Evolutionary conservation across 78 protist genomes (phyloP), one percentile per base, ranked within the genome.

Genomic region (Dictyostelium purpureum): DNA sequence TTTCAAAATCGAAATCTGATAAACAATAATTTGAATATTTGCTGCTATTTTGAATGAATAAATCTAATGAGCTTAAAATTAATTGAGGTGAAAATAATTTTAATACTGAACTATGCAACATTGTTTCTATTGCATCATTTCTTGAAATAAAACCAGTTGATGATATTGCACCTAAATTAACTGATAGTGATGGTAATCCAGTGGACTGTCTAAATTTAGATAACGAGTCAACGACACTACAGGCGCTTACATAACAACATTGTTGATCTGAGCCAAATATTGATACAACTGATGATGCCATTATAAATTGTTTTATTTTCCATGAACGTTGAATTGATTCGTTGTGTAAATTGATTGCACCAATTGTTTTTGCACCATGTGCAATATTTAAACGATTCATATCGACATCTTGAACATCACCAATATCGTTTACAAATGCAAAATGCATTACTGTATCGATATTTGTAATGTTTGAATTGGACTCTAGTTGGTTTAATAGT

Each of bases 301-400:
- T 65, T 28, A 65, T 65, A 65, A 65, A 65, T 33, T 65, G 38
- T 35, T 65, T 65, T 26, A 65, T 33, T 11, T 65, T 65, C 73
- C 73, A 65, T 12, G 31, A 28, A 12, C 73, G 38, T 12, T 65
- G 24, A 18, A 65, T 33, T 65, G 73, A 65, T 65, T 65, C 31
- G 14, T 65, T 65, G 26, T 65, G 73, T 26, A 65, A 37, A 35
- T 65, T 65, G 31, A 65, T 65, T 1, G 73, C 73, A 12, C 73
- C 73, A 33, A 65, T 33, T 35, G 73, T 65, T 65, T 65, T 65
- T 11, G 73, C 73, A 35, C 73, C 73, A 35, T 65, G 73, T 12
- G 73, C 43, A 65, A 11, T 65, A 35, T 65, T 35, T 35, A 65
- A 65, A 65, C 73, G 38, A 18, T 65, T 18, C 73, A 65, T 33